Evolutionary conservation across 177 flowering plant species (phyloP).

Genomic region (Vitis hybrid): DNA sequence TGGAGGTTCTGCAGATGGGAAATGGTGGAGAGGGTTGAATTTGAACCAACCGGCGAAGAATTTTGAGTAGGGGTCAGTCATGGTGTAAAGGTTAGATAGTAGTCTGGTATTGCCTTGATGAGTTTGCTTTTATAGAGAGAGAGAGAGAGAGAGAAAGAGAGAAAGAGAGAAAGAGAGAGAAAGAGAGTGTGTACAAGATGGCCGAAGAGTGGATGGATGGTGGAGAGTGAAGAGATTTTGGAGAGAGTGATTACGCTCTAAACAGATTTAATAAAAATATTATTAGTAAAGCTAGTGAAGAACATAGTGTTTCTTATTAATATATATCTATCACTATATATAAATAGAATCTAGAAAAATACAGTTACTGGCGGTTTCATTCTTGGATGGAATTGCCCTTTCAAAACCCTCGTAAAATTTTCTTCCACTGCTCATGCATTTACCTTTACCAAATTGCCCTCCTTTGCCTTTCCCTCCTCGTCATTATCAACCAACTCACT

Average conservation of each 20-base stretch:
- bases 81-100: conserved; percentile 21
- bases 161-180: conserved; percentile 11
- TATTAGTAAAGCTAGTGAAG: too few species aligned
- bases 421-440: too few species aligned
- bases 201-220: conserved; percentile 24
- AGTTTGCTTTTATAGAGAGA: conserved; percentile 22
- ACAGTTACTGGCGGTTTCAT: conserved; percentile 10
- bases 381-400: not conserved
- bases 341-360: conserved; percentile 11
- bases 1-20: conserved; percentile 10
- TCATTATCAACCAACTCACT: too few species aligned
- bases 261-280: not conserved
- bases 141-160: conserved; percentile 7
- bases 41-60: conserved; percentile 34
- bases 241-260: conserved; percentile 1
- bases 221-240: conserved; percentile 13
- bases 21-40: conserved; percentile 23
- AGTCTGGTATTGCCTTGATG: conserved; percentile 12
- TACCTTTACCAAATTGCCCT: too few species aligned
- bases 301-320: not conserved
- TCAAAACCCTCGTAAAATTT: too few species aligned
- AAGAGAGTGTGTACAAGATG: conserved; percentile 31
- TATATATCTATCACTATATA: too few species aligned
- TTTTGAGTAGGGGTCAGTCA: conserved; percentile 52
- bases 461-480: too few species aligned